Evolutionary conservation across 1,139 yeast species (phyloP).

Genomic region (Suhomyces kunorum): DNA sequence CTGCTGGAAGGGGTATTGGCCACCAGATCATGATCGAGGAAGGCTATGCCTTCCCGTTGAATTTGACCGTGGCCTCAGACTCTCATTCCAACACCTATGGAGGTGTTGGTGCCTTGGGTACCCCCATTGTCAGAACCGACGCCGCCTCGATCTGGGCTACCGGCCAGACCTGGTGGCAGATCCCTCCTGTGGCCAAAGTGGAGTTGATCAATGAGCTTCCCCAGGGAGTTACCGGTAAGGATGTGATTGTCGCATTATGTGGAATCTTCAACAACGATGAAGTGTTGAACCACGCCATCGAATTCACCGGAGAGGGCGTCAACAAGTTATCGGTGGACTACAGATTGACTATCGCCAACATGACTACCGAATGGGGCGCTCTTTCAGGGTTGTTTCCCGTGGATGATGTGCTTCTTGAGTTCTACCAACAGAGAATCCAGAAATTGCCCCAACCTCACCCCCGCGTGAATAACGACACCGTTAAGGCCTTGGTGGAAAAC

Average conservation of each 20-base stretch:
- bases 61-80: constrained; percentile 93
- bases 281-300: constrained; percentile 96
- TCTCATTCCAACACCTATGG: constrained; percentile 98
- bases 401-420: constrained; percentile 71
- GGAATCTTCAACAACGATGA: constrained; percentile 95
- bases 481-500: constrained; percentile 49
- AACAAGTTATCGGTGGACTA: constrained; percentile 77
- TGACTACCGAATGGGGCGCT: constrained; percentile 99
- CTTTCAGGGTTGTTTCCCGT: constrained; percentile 95
- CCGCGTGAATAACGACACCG: constrained; percentile 66
- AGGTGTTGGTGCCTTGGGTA: constrained; percentile 93
- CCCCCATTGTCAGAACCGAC: constrained; percentile 97
- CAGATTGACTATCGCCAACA: constrained; percentile 93
- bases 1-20: constrained; percentile 99
- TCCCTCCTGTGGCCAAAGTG: constrained; percentile 97
- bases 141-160: constrained; percentile 99
- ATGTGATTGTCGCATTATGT: constrained; percentile 93
- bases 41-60: constrained; percentile 95
- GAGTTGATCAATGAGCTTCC: constrained; percentile 82
- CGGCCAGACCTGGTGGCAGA: constrained; percentile 99
- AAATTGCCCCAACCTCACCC: constrained; percentile 82
- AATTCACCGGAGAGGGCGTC: constrained; percentile 88
- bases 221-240: constrained; percentile 90
- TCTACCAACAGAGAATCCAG: constrained; percentile 69
- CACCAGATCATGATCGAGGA: constrained; percentile 99